Evolutionary conservation across 192 early-diverging fungal genomes (phyloP).

Genomic region (Thamnidium elegans): DNA sequence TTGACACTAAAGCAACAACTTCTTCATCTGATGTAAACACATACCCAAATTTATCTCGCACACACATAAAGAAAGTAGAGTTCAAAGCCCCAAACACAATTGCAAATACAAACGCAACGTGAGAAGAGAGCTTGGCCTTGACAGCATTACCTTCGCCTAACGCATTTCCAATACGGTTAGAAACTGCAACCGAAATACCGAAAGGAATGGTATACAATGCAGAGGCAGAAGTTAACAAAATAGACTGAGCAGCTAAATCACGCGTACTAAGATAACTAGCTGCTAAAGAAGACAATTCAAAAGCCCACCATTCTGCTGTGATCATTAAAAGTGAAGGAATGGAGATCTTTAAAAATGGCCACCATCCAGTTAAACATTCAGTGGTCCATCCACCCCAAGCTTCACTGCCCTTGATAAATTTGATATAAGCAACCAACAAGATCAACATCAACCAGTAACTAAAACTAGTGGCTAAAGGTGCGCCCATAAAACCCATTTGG

Average conservation of each 20-base stretch:
- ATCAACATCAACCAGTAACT: conserved; percentile 74
- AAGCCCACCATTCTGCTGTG: conserved; percentile 75
- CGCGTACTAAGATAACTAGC: conserved; percentile 73
- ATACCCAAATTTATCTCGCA: conserved; percentile 58
- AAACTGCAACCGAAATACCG: conserved; percentile 76
- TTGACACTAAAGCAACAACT: conserved; percentile 68
- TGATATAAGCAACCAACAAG: conserved; percentile 63
- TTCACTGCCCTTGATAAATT: conserved; percentile 59
- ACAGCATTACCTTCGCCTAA: conserved; percentile 54
- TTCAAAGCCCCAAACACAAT: conserved; percentile 53
- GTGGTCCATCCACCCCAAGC: conserved; percentile 88
- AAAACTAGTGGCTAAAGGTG: conserved; percentile 75
- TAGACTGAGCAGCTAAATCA: conserved; percentile 79
- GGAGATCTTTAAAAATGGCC: conserved; percentile 65
- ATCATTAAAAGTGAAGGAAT: conserved; percentile 78
- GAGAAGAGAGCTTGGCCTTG: conserved; percentile 52
- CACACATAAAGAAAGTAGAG: conserved; percentile 46
- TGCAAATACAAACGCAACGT: conserved; percentile 47
- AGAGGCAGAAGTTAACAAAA: conserved; percentile 71
- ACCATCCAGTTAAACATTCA: conserved; percentile 59
- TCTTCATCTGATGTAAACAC: conserved; percentile 66
- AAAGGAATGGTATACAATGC: conserved; percentile 74
- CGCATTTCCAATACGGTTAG: conserved; percentile 79
- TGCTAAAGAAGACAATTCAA: conserved; percentile 70
- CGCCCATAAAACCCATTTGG: conserved; percentile 77